Evolutionary conservation across 2,329 filamentous ascomycete genomes (phyloP), one percentile per base, ranked within the genome.

Genomic region (Ceratocystis papillata): DNA sequence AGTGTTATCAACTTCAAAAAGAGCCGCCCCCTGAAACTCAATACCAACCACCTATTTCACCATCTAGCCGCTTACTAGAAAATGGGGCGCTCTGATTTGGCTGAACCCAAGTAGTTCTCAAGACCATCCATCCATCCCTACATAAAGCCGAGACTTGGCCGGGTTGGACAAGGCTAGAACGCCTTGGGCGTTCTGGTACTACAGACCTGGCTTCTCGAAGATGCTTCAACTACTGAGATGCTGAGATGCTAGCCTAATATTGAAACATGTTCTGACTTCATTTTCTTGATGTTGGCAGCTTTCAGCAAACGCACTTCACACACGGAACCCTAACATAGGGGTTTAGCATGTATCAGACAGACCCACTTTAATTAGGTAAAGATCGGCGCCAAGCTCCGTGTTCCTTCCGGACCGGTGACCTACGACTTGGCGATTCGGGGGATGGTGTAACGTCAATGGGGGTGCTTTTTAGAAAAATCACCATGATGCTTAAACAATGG

Each of bases 141-240:
- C 12, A 57, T 57, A 33, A 57, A 57, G 53, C 53, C 53, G 53
- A 57, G 53, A 57, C 53, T 33, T 57, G 28, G 28, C 28, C 53
- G 53, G 28, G 12, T 5, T n/a, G 17, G 53, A 57, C 53, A 33
- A 17, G 53, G 53, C 28, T 57, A 37, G 53, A 57, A 33, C 28
- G 5, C 10, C 62, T 33, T 2, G 12, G 28, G 45, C 22, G 12
- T 46, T 6, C 15, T 33, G 12, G 12, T 30, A 30, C 53, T 17
- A 33, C 25, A 37, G 53, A 33, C 33, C 2, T n/a, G 22, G 22
- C n/a, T 37, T 33, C 53, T 57, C 53, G 25, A 33, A 57, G 28
- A 57, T 17, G 33, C 25, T 33, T 33, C 17, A 20, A 12, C 50
- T 12, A 25, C 15, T 53, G 46, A 7, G 4, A 7, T n/a, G 6